Evolutionary conservation across 768 basidiomycete species (phyloP), one percentile per base, ranked within the genome.

Genomic region (Xerocomellus dryophilus): DNA sequence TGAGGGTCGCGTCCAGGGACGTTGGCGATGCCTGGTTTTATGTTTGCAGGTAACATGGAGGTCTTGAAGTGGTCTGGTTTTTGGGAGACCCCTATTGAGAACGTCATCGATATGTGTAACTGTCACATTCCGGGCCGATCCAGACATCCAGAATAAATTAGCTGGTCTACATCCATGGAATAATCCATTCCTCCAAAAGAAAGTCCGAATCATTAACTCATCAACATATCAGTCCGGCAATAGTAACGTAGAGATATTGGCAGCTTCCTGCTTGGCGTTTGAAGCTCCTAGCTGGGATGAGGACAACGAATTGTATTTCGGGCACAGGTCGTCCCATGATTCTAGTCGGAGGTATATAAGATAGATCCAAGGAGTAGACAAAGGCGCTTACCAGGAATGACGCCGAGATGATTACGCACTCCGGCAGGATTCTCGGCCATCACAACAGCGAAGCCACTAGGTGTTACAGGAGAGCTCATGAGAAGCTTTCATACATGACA

Each of bases 1-100:
- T 74, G 71, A 12, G 70, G 63, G 0, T 75, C 77, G 9, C 74
- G 65, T 3, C 81, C 80, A 5, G 82, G 79, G 14, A 80, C 44
- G 54, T 79, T 77, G 15, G 81, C 54, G 12, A 77, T 61, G 2
- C 81, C 82, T 29, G 68, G 72, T 5, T 52, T 54, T 38, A 72
- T 66, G 18, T 56, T 63, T 2, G 61, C 49, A 7, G 64, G 50
- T 39, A 63, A 42, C 45, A 21, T 47, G 23, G n/a, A 4, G 32
- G 20, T 17, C 17, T 12, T 17, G 10, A 35, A 38, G 34, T 38
- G 15, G 27, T 23, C 32, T n/a, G 31, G 5, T 15, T 17, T 5
- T 9, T 9, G 32, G 32, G 32, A 34, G 12, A 14, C 3, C 14
- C 36, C 27, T 20, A 38, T 47, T 21, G 3, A 9, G n/a, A n/a